Evolutionary conservation across 1,284 basidiomycete genomes (phyloP).

Genomic region (Agroathelia rolfsii): DNA sequence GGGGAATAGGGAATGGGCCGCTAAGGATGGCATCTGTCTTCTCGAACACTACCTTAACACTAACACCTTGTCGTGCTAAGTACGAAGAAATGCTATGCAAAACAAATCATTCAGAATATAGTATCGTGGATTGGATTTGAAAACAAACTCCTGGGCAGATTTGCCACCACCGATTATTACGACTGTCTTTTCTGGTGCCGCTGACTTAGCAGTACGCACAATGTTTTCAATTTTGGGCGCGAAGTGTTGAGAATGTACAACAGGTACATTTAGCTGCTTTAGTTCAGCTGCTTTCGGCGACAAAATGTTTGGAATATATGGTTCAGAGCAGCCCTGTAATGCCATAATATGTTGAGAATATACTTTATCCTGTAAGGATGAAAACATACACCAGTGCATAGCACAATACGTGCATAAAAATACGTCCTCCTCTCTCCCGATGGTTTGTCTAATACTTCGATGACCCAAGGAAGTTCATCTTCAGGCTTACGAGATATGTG

Average conservation of each 20-base stretch:
- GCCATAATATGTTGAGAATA: too few species aligned
- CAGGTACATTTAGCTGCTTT: slow-evolving; percentile 31
- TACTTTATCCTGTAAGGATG: background rate
- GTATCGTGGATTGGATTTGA: too few species aligned
- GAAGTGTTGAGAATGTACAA: slow-evolving; percentile 44
- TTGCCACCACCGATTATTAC: slow-evolving; percentile 49
- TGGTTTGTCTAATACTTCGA: slow-evolving; percentile 27
- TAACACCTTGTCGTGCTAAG: slow-evolving; percentile 33
- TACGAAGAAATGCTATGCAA: slow-evolving; percentile 33
- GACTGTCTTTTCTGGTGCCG: slow-evolving; percentile 19
- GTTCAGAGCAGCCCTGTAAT: slow-evolving; percentile 47
- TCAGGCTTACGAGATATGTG: slow-evolving; percentile 28
- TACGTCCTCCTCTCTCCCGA: slow-evolving; percentile 19
- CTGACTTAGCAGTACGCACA: slow-evolving; percentile 18
- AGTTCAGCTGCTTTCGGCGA: slow-evolving; percentile 22
- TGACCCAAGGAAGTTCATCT: slow-evolving; percentile 25
- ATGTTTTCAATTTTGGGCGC: slow-evolving; percentile 29
- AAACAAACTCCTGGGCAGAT: slow-evolving; percentile 44
- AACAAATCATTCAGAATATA: background rate
- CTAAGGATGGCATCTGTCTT: slow-evolving; percentile 37
- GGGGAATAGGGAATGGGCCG: slow-evolving; percentile 30
- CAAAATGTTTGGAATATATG: slow-evolving; percentile 31
- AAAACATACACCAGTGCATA: slow-evolving; percentile 47
- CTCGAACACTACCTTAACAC: slow-evolving; percentile 40
- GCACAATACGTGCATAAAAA: slow-evolving; percentile 34